Evolutionary conservation across 164 flowering plant species (phyloP).

Genomic region (Taxillus chinensis): DNA sequence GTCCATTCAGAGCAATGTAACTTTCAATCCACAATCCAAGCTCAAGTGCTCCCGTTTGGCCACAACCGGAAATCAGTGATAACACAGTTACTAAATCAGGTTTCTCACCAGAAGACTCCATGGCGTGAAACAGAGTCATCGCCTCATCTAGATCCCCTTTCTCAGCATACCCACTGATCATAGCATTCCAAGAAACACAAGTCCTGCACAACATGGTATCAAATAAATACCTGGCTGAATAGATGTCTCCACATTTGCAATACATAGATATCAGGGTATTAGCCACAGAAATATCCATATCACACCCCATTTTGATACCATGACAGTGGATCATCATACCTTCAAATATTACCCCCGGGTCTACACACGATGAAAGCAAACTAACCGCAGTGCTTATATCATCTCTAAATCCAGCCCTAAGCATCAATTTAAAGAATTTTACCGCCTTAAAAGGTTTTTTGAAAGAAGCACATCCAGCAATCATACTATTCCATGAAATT

Average conservation of each 20-base stretch:
- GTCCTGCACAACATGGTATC: conserved; percentile 30
- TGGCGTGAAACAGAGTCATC: conserved; percentile 27
- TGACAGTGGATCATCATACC: conserved; percentile 40
- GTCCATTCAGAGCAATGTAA: conserved; percentile 25
- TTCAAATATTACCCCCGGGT: conserved; percentile 17
- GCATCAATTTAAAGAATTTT: conserved; percentile 23
- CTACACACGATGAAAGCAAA: conserved; percentile 31
- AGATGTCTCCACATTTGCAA: conserved; percentile 42
- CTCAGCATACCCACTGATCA: conserved; percentile 51
- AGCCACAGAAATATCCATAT: conserved; percentile 21
- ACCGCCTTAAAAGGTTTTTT: conserved; percentile 19
- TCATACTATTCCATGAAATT: conserved; percentile 59
- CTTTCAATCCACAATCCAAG: conserved; percentile 41
- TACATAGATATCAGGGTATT: conserved; percentile 57
- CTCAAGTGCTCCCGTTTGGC: conserved; percentile 42
- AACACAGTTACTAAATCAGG: conserved; percentile 58
- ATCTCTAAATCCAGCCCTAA: conserved; percentile 27
- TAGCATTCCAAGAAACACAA: conserved; percentile 53
- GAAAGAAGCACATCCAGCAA: conserved; percentile 29
- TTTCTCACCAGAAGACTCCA: conserved; percentile 38
- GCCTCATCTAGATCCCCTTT: conserved; percentile 44
- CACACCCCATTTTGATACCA: conserved; percentile 34
- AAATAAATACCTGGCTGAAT: conserved; percentile 32
- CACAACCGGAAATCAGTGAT: conserved; percentile 44
- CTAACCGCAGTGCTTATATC: conserved; percentile 44